A percentile compares a stretch with the other conserved stretches of the same genome.
phyloP scores from a whole-genome alignment of 768 basidiomycete species.

The Mycena belliarum region DNA sequence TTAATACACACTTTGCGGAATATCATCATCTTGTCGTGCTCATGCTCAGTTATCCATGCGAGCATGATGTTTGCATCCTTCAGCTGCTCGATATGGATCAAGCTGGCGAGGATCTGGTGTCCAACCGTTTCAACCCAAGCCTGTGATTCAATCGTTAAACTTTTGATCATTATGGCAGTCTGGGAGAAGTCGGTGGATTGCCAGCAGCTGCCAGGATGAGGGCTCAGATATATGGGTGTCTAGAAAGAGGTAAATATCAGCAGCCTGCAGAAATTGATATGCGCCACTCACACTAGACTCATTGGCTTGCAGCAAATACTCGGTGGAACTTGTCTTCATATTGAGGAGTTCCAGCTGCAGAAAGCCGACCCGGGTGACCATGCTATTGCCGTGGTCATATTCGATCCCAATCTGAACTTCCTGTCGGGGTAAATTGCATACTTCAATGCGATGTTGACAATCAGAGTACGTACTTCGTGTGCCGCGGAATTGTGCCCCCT shows the following conservation, averaged over 20 bases:
- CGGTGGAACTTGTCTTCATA: not conserved
- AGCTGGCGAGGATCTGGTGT: not conserved
- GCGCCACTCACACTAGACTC: not conserved
- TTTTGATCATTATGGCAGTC: not conserved
- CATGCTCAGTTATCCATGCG: not conserved
- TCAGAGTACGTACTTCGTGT: not conserved
- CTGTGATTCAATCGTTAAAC: not conserved
- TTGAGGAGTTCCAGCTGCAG: not conserved
- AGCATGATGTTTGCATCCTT: too few species aligned
- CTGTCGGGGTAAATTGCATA: not conserved
- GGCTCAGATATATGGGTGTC: too few species aligned
- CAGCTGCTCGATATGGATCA: too few species aligned
- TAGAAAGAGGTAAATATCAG: not conserved
- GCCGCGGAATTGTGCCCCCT: not conserved
- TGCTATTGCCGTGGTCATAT: not conserved
- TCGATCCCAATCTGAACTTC: not conserved
- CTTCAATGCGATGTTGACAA: not conserved
- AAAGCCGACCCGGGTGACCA: not conserved
- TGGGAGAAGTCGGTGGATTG: not conserved
- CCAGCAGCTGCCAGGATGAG: not conserved
- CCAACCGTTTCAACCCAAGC: conserved; percentile 4
- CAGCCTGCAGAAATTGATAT: not conserved
- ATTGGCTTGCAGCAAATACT: too few species aligned
- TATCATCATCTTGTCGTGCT: not conserved
- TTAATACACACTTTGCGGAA: not conserved